A percentile compares a stretch with the other conserved stretches of the same genome.
phyloP scores from a whole-genome alignment of 1,284 basidiomycete species.

The Tausonia pullulans region DNA sequence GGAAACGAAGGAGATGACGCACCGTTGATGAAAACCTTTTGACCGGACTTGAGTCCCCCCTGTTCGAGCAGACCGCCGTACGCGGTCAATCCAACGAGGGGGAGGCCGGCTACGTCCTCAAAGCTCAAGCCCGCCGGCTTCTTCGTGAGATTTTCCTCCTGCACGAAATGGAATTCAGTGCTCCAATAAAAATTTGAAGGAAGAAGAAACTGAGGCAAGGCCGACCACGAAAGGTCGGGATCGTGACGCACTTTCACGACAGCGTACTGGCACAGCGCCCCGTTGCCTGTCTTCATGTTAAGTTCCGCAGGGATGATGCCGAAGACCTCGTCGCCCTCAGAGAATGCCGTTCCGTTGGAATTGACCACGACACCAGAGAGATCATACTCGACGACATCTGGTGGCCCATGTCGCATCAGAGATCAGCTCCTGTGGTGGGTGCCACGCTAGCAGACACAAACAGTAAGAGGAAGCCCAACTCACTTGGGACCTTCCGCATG shows the following conservation, averaged over 20 bases:
- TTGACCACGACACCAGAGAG: slow-evolving; percentile 19
- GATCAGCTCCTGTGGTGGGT: too few relatives aligned
- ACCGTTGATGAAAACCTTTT: slow-evolving; percentile 20
- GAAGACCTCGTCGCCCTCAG: slow-evolving; percentile 7
- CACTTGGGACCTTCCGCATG: too few relatives aligned
- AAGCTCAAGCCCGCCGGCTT: slow-evolving; percentile 14
- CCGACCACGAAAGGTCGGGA: too few relatives aligned
- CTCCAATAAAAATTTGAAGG: too few relatives aligned
- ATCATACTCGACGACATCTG: slow-evolving; percentile 18
- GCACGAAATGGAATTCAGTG: too few relatives aligned
- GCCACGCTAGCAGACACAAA: too few relatives aligned
- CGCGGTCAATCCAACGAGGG: slow-evolving; percentile 19
- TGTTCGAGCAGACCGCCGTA: slow-evolving; percentile 12
- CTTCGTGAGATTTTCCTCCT: slow-evolving; percentile 3
- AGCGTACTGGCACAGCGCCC: slow-evolving; percentile 1
- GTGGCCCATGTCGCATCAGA: too few relatives aligned
- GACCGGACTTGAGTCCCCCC: slow-evolving; percentile 8
- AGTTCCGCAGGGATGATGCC: slow-evolving; percentile 4
- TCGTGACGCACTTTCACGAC: slow-evolving; percentile 2
- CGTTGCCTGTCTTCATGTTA: slow-evolving; percentile 3
- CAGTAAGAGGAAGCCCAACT: too few relatives aligned
- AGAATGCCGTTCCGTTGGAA: slow-evolving; percentile 8
- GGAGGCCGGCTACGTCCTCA: slow-evolving; percentile 17
- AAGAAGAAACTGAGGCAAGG: too few relatives aligned
- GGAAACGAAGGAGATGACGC: background rate